Base-by-base conservation (phyloP, 2,329 filamentous ascomycete genomes). In the Colletotrichum chlorophyti region DNA sequence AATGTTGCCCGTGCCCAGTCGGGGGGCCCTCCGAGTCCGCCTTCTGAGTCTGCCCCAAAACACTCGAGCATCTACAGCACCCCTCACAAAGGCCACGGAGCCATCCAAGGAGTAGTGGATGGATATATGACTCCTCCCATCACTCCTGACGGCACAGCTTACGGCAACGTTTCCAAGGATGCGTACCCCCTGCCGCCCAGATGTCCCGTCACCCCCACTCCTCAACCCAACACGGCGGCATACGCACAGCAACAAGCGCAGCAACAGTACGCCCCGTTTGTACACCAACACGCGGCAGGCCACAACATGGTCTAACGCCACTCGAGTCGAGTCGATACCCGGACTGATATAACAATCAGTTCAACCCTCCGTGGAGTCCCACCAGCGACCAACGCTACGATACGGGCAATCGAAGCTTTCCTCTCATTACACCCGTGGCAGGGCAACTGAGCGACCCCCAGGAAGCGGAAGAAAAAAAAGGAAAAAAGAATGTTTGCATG, bases 121-220 rank as follows among this genome's bases (percentile, higher is more conserved):
- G 91, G 91, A 57, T 93, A 93, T 74, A 83, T 93, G 65, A 95
- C 91, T 14, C 91, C 91, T 23, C 91, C 91, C 1, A 94, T 95
- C 70, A 95, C 91, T 0, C 91, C 91, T 5, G 91, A 94, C 62
- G 84, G 86, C 7, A 79, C 83, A 48, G 79, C 77, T 65, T 86
- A 86, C 50, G 77, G 72, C 26, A 74, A 75, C 45, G 72, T 74
- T 66, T 70, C 73, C 46, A 81, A 81, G 68, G 81, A 83, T 47
- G 69, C 66, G 4, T 82, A 82, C 64, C 71, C 74, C 21, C 50
- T 80, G 26, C 78, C 82, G 15, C 79, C 82, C 19, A 78, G 85
- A 52, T 87, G 84, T 65, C 86, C 86, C 0, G 82, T 87, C 38
- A 89, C 86, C 2, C 86, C 86, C 10, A 85, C 85, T 15, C 85